Base-by-base conservation (phyloP, 441 rosid genomes). In the Adansonia madagascariensis region DNA sequence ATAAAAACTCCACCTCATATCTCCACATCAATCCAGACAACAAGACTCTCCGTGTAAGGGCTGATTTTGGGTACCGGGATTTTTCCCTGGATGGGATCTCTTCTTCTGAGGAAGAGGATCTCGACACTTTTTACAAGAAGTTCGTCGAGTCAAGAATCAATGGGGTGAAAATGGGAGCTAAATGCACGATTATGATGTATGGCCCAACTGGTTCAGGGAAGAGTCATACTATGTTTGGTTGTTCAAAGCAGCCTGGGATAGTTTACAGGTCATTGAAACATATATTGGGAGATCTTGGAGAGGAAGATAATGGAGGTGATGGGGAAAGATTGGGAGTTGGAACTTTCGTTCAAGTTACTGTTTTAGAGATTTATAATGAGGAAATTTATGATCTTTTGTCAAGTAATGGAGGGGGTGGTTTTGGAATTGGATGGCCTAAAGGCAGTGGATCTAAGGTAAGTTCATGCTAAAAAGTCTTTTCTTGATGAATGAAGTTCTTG, bases 191-290 rank as follows among this genome's bases (percentile, higher is more conserved):
- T 0, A 87, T 95, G 98, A 95, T 94, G 98, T 95, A 95, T 60
- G 98, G 98, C 27, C 98, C 97, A 0, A 94, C 98, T 0, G 98
- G 99, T 75, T 89, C 99, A 0, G 99, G 99, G 0, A 95, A 95
- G 84, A 95, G 99, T 57, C 95, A 94, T 80, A 92, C 97, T 0
- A 95, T 95, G 99, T 95, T 95, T 73, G 99, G 99, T 31, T 89
- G 92, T 71, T 65, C 90, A 55, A 94, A 91, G 89, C 92, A 90
- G 75, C 90, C 97, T 0, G 99, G 99, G 79, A 94, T 95, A 18
- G 99, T 95, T 31, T 95, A 94, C 71, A 75, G 88, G 22, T 81
- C 99, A 0, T 78, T 94, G 80, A 90, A 79, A 67, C 93, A 86
- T 78, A 94, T 95, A 78, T 79, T 94, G 83, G 97, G 97, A 6